Conservation (phyloP, 495 filamentous ascomycete genomes). For the Neurospora sp. region DNA sequence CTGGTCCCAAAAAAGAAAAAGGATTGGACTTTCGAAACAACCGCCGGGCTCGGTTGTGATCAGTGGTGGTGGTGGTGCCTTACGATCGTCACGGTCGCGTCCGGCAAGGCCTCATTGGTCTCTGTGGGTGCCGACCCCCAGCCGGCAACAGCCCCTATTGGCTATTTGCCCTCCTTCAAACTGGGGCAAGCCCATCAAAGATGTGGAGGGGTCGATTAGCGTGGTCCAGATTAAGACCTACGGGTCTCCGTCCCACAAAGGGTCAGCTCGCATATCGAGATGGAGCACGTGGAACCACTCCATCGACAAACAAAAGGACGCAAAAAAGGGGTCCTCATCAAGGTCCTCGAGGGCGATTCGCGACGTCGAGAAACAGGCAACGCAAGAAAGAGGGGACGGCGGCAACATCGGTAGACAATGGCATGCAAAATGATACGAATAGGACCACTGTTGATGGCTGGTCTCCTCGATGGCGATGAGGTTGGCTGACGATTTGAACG, state of each 20-base stretch:
- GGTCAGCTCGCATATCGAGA: not conserved
- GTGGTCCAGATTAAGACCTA: not conserved
- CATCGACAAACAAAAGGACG: not conserved
- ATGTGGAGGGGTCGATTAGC: not conserved
- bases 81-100: not conserved
- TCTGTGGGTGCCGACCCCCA: not conserved
- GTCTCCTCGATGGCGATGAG: not conserved
- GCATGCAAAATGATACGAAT: not conserved
- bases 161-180: not conserved
- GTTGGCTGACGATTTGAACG: not conserved
- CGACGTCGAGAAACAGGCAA: not conserved
- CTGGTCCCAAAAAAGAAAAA: not conserved
- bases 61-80: not conserved
- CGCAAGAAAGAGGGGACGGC: not conserved
- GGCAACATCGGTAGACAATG: not conserved
- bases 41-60: not conserved
- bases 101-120: not conserved
- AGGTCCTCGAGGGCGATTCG: not conserved
- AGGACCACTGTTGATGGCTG: not conserved
- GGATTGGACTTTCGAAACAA: not conserved
- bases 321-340: not conserved
- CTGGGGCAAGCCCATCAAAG: not conserved
- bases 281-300: not conserved
- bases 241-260: not conserved
- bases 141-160: not conserved